phyloP scores from a whole-genome alignment of 2,329 filamentous ascomycete genomes.

The Tetracladium maxilliforme region DNA sequence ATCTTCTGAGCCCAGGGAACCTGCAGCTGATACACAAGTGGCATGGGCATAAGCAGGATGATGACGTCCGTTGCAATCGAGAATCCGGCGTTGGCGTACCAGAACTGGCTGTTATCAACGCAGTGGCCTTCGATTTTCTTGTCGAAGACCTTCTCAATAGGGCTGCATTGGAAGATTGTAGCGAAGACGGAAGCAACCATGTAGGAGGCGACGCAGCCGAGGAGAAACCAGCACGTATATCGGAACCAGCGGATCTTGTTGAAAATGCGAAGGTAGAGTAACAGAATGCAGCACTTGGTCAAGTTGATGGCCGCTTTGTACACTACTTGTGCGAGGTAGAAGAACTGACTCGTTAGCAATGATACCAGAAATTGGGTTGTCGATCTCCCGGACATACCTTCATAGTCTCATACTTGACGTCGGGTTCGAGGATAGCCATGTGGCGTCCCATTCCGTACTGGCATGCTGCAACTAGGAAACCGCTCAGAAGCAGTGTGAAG shows the following conservation, averaged over 20 bases:
- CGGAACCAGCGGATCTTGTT: constrained; percentile 29
- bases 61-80: constrained; percentile 18
- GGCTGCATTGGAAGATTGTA: constrained; percentile 34
- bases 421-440: constrained; percentile 15
- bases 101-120: constrained; percentile 28
- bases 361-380: constrained; percentile 1
- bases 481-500: constrained; percentile 15
- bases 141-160: constrained; percentile 29
- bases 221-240: constrained; percentile 22
- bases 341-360: constrained; percentile 19
- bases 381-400: constrained; percentile 9
- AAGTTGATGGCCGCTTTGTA: constrained; percentile 39
- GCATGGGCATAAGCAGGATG: constrained; percentile 17
- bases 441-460: constrained; percentile 27
- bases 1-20: constrained; percentile 26
- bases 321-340: constrained; percentile 34
- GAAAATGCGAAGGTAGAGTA: constrained; percentile 39
- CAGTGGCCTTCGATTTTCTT: constrained; percentile 24
- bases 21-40: constrained; percentile 13
- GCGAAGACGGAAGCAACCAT: constrained; percentile 26
- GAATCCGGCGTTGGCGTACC: constrained; percentile 29
- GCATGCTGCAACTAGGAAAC: constrained; percentile 24
- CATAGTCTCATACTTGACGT: constrained; percentile 20
- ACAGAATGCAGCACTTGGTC: constrained; percentile 34
- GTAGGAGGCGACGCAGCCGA: constrained; percentile 27